Percentiles rank a stretch among this genome's conserved stretches.
Evolutionary conservation across 352 stramenopile genomes (phyloP).

Genomic region (Pythium biforme): DNA sequence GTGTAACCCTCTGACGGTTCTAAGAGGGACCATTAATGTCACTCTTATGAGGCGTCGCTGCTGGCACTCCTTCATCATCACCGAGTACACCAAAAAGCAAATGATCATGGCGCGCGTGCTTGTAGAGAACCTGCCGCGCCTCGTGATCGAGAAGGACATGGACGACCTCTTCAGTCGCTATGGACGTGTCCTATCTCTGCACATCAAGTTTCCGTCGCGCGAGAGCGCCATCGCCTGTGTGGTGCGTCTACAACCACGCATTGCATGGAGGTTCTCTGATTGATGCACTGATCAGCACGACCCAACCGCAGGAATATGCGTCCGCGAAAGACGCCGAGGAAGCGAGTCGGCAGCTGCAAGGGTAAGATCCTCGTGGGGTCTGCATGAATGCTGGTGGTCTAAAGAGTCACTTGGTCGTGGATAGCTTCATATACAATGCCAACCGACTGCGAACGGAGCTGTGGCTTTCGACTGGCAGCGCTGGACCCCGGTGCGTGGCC

Average conservation of each 20-base stretch:
- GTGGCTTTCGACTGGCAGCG: background rate
- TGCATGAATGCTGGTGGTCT: background rate
- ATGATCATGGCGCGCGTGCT: constrained; percentile 13
- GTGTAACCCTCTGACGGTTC: background rate
- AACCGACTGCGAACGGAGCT: constrained; percentile 36
- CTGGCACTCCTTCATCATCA: background rate
- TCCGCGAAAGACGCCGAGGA: constrained; percentile 52
- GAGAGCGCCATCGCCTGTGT: constrained; percentile 56
- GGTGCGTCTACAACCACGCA: constrained; percentile 36
- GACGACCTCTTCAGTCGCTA: constrained; percentile 55
- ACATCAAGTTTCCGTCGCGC: constrained; percentile 56
- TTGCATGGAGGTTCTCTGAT: too few relatives aligned
- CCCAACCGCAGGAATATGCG: constrained; percentile 53
- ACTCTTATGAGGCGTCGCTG: background rate
- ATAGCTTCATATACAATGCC: constrained; percentile 24
- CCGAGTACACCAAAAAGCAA: background rate
- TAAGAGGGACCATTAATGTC: background rate
- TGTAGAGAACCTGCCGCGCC: constrained; percentile 60
- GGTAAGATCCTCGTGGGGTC: constrained; percentile 21
- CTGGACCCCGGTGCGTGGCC: constrained; percentile 8
- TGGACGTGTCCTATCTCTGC: constrained; percentile 39
- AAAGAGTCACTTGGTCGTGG: background rate
- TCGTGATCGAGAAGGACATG: constrained; percentile 56
- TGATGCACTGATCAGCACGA: too few relatives aligned
- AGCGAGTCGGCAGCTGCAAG: constrained; percentile 57